A percentile compares a stretch with the other conserved stretches of the same genome.
Conservation (phyloP, 768 basidiomycete genomes). For the Lanmaoa pseudosensibilis region DNA sequence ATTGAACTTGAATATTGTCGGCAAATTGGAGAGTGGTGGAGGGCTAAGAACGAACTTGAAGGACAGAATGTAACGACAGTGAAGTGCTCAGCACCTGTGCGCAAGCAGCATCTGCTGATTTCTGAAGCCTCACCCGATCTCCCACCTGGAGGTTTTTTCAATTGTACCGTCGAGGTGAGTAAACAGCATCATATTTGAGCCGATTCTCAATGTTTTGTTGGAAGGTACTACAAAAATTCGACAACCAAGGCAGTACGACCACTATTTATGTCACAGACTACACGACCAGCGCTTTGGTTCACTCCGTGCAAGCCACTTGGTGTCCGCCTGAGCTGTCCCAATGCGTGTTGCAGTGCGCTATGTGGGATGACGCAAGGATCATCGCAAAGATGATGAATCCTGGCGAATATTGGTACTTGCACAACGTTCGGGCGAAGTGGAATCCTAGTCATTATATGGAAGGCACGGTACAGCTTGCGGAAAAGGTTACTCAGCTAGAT, state of each 20-base stretch:
- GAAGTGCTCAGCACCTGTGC: slow-evolving; percentile 3
- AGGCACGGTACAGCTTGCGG: slow-evolving; percentile 47
- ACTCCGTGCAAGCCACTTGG: slow-evolving; percentile 41
- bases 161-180: slow-evolving; percentile 64
- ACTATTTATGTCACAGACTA: slow-evolving; percentile 69
- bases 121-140: slow-evolving; percentile 48
- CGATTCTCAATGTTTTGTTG: neutral
- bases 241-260: slow-evolving; percentile 39
- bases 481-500: slow-evolving; percentile 47
- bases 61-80: slow-evolving; percentile 21
- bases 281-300: slow-evolving; percentile 42
- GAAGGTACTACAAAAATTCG: slow-evolving; percentile 51
- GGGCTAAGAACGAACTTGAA: slow-evolving; percentile 23
- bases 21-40: slow-evolving; percentile 53
- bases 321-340: slow-evolving; percentile 47
- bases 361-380: slow-evolving; percentile 54
- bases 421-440: slow-evolving; percentile 49
- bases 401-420: slow-evolving; percentile 52
- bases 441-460: slow-evolving; percentile 45
- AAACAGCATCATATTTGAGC: neutral
- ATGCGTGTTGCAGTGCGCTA: slow-evolving; percentile 51
- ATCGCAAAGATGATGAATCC: slow-evolving; percentile 44
- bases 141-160: slow-evolving; percentile 52
- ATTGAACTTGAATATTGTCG: slow-evolving; percentile 45
- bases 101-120: slow-evolving; percentile 47